A percentile compares a stretch with the other conserved stretches of the same genome.
phyloP scores from a whole-genome alignment of 805 yeast genomes.

The Wickerhamomyces chambardii region DNA sequence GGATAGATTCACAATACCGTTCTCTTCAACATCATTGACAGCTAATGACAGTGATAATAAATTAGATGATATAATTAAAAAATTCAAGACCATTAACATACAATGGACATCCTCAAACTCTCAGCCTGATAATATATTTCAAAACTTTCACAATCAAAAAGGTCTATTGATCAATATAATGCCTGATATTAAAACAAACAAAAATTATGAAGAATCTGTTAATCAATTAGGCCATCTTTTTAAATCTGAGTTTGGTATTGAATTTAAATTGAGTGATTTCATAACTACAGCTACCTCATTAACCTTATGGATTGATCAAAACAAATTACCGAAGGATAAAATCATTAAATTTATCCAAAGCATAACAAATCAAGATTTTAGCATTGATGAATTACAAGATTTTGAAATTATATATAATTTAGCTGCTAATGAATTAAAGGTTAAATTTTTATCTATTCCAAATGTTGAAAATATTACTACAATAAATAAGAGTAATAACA shows the following conservation, averaged over 20 bases:
- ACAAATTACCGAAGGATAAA: too few relatives aligned
- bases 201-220: background rate
- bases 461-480: conserved; percentile 6
- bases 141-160: conserved; percentile 10
- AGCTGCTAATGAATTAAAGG: conserved; percentile 8
- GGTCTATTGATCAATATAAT: conserved; percentile 12
- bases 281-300: background rate
- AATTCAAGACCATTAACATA: conserved; percentile 10
- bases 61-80: conserved; percentile 1
- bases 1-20: background rate
- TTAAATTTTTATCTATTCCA: conserved; percentile 14
- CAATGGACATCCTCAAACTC: conserved; percentile 9
- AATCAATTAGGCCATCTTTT: background rate
- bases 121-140: conserved; percentile 5
- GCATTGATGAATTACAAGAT: background rate
- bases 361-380: background rate
- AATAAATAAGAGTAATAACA: background rate
- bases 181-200: conserved; percentile 4
- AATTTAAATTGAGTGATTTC: background rate
- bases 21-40: background rate
- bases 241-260: background rate
- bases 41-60: too few relatives aligned
- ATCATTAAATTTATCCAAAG: too few relatives aligned
- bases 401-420: background rate
- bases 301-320: background rate